Base-by-base conservation (phyloP, 345 rosid species). In the Microthlaspi erraticum region DNA sequence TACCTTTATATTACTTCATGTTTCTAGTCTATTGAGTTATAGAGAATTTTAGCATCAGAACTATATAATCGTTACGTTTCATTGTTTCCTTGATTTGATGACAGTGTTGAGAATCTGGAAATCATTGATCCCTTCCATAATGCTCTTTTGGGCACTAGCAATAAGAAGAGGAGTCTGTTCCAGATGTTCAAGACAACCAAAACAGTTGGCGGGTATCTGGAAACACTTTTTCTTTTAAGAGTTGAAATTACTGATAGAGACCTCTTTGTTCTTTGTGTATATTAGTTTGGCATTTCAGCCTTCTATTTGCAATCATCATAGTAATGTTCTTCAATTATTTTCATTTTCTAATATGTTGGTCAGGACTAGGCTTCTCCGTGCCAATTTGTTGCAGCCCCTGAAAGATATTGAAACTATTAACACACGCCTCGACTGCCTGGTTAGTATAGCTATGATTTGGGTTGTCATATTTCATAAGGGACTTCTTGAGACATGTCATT, bases 331-430 rank as follows among this genome's bases (percentile, higher is more conserved):
- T 36, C 32, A 17, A 12, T 32, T n/a, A 33, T 66, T 39, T 39
- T 17, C 18, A 74, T 29, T 51, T 71, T 65, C 77, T 48, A 60
- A 72, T 71, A 51, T 77, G 71, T 68, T 83, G 72, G 70, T 55
- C 88, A 93, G 98, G 88, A 87, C 96, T 67, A 86, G 97, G 79
- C 93, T 93, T 79, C 96, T 93, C 41, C 94, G 97, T 45, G 98
- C 98, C 72, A 93, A 93, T 80, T 86, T 93, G 70, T 81, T 93
- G 80, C 98, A 93, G 90, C 98, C 98, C 64, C 72, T 91, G 73
- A 93, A 91, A 83, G 98, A 93, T 79, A 84, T 85, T 46, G 90
- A 87, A 83, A 93, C 98, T 60, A 91, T 93, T 71, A 89, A 82
- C 74, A 86, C 91, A 70, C 98, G 98, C 63, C 88, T 91, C 18